Evolutionary conservation across 2,329 filamentous ascomycete genomes (phyloP).

Genomic region (Xylariomycetidae sp.): DNA sequence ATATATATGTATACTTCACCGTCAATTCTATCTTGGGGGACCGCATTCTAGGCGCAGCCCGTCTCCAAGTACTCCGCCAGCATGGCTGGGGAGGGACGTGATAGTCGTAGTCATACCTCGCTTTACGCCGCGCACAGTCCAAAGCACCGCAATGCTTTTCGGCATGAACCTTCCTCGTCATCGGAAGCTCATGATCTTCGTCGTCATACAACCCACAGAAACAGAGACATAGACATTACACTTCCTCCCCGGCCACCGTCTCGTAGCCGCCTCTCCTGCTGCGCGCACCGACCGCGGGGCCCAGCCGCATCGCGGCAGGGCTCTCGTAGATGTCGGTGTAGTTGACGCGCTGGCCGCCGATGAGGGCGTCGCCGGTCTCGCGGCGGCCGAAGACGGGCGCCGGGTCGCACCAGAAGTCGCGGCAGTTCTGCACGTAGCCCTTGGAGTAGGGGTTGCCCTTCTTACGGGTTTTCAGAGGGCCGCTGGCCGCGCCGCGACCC

Average conservation of each 20-base stretch:
- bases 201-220: neutral
- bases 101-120: too few relatives aligned
- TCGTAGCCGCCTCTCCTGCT: conserved; percentile 55
- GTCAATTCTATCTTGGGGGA: too few relatives aligned
- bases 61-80: too few relatives aligned
- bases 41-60: too few relatives aligned
- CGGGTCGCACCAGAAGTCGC: conserved; percentile 93
- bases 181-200: too few relatives aligned
- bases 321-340: conserved; percentile 88
- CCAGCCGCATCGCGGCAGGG: conserved; percentile 59
- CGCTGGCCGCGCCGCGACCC: conserved; percentile 63
- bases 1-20: too few relatives aligned
- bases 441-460: conserved; percentile 78
- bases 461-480: conserved; percentile 45
- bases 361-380: conserved; percentile 65
- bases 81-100: too few relatives aligned
- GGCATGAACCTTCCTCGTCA: too few relatives aligned
- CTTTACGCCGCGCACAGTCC: too few relatives aligned
- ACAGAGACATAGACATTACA: conserved; percentile 24
- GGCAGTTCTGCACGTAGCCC: conserved; percentile 82
- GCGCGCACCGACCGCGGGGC: conserved; percentile 33
- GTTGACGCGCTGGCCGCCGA: conserved; percentile 75
- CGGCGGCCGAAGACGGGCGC: conserved; percentile 72
- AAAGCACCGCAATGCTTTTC: too few relatives aligned
- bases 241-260: conserved; percentile 53